Base-by-base conservation (phyloP, 768 basidiomycete species). In the Macrolepiota fuliginosa region DNA sequence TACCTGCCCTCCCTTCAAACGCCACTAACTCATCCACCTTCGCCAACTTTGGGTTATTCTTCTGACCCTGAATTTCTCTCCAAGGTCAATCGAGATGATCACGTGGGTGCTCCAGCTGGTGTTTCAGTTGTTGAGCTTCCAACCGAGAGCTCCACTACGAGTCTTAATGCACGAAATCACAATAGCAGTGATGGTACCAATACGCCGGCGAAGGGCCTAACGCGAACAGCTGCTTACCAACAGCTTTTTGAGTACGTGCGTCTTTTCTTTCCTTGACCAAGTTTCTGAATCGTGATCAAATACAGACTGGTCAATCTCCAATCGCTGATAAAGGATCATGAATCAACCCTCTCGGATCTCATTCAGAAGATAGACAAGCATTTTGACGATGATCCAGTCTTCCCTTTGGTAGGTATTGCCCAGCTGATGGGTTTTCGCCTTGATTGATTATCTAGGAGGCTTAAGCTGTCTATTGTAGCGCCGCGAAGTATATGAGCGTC, bases 11-110 rank as follows among this genome's bases (percentile, higher is more conserved):
- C 74, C 40, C 65, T 73, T 4, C 65, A 72, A 46, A 66, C 63
- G 25, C 67, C 65, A 64, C 69, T 68, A 58, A 67, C 77, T 47
- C 77, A 84, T 50, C 72, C 84, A 25, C 77, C 83, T 54, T 83
- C 88, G n/a, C 87, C 87, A 11, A 75, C 82, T 46, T 68, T 69
- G 27, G 89, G 87, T 9, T 91, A 90, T 67, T 80, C 81, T 29
- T 91, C 91, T 1, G 90, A 92, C 67, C 89, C 89, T 36, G 91
- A 92, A 74, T 75, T 74, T 22, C 81, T 81, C 46, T 68, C 79
- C 15, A 81, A 77, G 62, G 72, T 76, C 13, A 77, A 79, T 54
- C 76, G 76, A 54, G 63, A 57, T 4, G 68, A 65, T 5, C 49
- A 64, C 15, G 32, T 64, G 19, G 27, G 72, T 7, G 3, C 7